Percentiles rank a stretch among this genome's conserved stretches.
These are phyloP conservation scores for Acorus calamus DNA, from an alignment of 106 monocot genomes.

Conservation along the genomic window DNA sequence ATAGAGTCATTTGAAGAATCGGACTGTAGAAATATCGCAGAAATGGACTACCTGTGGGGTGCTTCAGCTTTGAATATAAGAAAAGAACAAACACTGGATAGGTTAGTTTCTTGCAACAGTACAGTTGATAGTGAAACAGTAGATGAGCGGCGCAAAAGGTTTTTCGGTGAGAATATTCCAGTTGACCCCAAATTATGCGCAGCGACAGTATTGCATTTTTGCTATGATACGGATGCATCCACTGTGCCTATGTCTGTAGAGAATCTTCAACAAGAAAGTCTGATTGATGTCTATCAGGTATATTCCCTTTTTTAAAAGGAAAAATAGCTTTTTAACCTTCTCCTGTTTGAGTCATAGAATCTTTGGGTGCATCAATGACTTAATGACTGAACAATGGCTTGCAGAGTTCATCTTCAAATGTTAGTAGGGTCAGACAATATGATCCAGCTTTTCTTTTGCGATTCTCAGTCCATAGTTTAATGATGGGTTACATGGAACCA, in stretches of 20 bases:
- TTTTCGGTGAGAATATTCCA: constrained; percentile 79
- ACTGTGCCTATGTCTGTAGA: constrained; percentile 27
- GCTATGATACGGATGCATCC: constrained; percentile 33
- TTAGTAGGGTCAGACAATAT: constrained; percentile 27
- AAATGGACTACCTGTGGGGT: constrained; percentile 82
- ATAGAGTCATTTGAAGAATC: constrained; percentile 46
- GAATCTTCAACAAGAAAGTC: constrained; percentile 36
- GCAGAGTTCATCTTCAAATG: constrained; percentile 19
- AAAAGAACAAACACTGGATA: constrained; percentile 34
- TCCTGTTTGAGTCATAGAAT: no score
- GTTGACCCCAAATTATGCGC: constrained; percentile 56
- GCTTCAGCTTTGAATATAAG: constrained; percentile 44
- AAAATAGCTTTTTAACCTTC: no score
- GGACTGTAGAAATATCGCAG: constrained; percentile 31
- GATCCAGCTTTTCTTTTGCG: constrained; percentile 76
- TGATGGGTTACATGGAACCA: constrained; percentile 71
- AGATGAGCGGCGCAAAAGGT: constrained; percentile 34
- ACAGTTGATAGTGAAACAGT: constrained; percentile 22
- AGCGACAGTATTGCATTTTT: constrained; percentile 51
- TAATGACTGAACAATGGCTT: not conserved
- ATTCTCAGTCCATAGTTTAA: constrained; percentile 62
- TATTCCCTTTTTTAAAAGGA: not conserved
- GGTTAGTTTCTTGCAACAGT: constrained; percentile 4
- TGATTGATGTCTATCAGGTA: constrained; percentile 25
- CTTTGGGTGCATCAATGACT: no score